phyloP scores from a whole-genome alignment of 2,329 filamentous ascomycete genomes.

The Curvularia verruculosa region DNA sequence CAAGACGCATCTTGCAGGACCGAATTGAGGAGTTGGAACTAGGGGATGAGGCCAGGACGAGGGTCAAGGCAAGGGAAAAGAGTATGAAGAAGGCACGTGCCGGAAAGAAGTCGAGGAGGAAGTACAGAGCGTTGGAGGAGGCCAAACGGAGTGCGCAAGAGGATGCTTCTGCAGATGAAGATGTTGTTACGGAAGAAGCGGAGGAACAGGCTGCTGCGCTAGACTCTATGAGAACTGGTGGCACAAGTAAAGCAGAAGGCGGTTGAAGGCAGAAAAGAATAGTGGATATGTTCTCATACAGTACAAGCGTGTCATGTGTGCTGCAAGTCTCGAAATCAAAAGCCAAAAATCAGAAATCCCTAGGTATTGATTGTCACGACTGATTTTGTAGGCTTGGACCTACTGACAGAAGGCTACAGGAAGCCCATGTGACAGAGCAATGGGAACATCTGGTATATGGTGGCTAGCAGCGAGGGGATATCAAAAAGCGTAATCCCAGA shows the following conservation, averaged over 20 bases:
- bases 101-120: conserved; percentile 80
- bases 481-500: neutral
- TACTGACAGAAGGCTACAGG: neutral
- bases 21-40: conserved; percentile 76
- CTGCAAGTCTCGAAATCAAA: too few relatives aligned
- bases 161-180: conserved; percentile 59
- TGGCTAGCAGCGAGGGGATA: neutral
- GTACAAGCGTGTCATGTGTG: neutral
- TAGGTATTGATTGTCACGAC: neutral
- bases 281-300: neutral
- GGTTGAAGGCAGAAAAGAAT: neutral
- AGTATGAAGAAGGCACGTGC: conserved; percentile 75
- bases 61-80: conserved; percentile 67
- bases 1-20: conserved; percentile 76
- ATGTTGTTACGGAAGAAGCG: conserved; percentile 25
- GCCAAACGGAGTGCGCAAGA: conserved; percentile 70
- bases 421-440: neutral
- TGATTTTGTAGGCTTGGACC: neutral
- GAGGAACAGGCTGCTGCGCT: conserved; percentile 13
- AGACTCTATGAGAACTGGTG: neutral
- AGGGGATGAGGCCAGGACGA: conserved; percentile 71
- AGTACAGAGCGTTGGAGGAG: conserved; percentile 66
- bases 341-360: too few relatives aligned
- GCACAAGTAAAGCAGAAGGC: conserved; percentile 1
- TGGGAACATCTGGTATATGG: neutral